A percentile compares a stretch with the other conserved stretches of the same genome.
Conservation (phyloP, 73 alveolate genomes). For the Paramecium sexaurelia region DNA sequence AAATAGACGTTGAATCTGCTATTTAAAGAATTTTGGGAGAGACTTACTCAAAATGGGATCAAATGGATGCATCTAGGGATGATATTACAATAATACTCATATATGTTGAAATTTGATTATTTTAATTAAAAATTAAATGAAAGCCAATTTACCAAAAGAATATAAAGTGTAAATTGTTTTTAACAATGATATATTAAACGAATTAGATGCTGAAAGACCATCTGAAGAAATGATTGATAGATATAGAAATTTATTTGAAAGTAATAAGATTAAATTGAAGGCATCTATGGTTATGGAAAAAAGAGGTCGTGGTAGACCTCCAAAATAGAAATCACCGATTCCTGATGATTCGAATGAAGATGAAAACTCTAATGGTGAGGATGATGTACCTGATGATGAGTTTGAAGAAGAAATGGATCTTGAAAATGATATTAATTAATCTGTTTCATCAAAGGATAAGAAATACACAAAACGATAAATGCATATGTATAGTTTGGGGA, state of each 20-base stretch:
- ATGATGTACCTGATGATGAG: conserved; percentile 54
- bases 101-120: neutral
- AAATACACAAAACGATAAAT: conserved; percentile 30
- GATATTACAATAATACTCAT: conserved; percentile 17
- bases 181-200: conserved; percentile 33
- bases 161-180: neutral
- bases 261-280: neutral
- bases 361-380: neutral
- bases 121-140: neutral
- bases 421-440: neutral
- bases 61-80: neutral
- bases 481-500: conserved; percentile 18
- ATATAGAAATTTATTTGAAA: neutral
- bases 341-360: neutral
- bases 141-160: neutral
- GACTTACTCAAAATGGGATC: conserved; percentile 5
- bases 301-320: conserved; percentile 53
- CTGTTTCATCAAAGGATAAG: conserved; percentile 25
- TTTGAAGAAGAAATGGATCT: conserved; percentile 4
- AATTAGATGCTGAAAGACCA: conserved; percentile 48
- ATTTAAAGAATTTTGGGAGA: neutral
- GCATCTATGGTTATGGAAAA: conserved; percentile 53
- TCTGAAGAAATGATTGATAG: neutral
- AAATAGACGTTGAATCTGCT: neutral
- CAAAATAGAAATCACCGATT: neutral